Base-by-base conservation (phyloP, 1,284 basidiomycete species). In the Amylostereum areolatum region DNA sequence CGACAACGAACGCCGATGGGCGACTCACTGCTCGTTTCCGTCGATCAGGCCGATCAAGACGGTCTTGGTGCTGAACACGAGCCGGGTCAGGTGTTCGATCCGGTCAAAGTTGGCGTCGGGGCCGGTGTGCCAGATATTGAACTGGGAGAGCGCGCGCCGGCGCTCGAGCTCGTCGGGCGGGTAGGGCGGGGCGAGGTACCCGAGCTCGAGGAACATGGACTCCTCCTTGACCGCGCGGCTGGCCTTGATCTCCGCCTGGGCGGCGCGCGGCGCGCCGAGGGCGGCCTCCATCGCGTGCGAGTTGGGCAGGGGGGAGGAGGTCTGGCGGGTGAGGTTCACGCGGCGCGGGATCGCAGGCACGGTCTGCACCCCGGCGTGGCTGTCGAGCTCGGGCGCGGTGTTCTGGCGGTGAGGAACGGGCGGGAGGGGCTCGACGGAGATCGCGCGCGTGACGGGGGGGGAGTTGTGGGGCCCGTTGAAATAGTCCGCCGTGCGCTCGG, bases 31-130 rank as follows among this genome's bases (percentile, higher is more conserved):
- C 52, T 88, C 83, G 46, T 84, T 83, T 31, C 81, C 81, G 63
- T 95, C 93, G 10, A 95, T 77, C 37, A 97, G 70, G 4, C 86
- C 82, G 37, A 97, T 88, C 18, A 85, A 66, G 4, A 95, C 93
- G 27, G 89, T 82, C 61, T 90, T 91, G 1, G 92, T 90, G 62
- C 82, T 89, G 69, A 97, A 97, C 10, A 97, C 94, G 30, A 97
- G 73, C 70, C 95, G 96, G 47, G 89, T 89, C 44, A 97, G 77
- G 73, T 80, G 91, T 56, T 78, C 85, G 55, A 97, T 95, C 24
- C 94, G 81, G 66, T 97, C 93, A 63, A 97, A 97, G 64, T 96
- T 96, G 56, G 81, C 72, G 62, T 97, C 92, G 12, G 84, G 75
- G 12, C 82, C 81, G 0, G 91, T 92, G 55, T 89, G 82, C 75